Conservation (phyloP, 352 stramenopile genomes). For the Globisporangium lucens region DNA sequence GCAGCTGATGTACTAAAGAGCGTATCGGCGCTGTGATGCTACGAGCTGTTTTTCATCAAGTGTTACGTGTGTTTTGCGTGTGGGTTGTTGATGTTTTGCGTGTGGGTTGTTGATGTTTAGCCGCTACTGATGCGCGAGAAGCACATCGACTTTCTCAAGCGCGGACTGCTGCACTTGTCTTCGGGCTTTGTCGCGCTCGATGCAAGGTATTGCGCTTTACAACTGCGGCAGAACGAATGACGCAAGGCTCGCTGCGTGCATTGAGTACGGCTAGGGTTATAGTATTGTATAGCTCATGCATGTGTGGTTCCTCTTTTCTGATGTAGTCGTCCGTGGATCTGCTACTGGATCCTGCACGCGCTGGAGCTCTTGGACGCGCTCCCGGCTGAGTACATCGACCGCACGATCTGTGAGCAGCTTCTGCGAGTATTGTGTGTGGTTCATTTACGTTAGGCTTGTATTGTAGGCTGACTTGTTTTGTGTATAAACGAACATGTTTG, state of each 20-base stretch:
- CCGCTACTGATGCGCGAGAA: conserved; percentile 81
- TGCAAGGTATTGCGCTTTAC: conserved; percentile 47
- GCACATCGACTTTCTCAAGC: conserved; percentile 76
- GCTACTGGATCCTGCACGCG: conserved; percentile 97
- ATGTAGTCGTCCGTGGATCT: conserved; percentile 94
- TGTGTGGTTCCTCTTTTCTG: neutral
- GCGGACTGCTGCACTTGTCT: conserved; percentile 63
- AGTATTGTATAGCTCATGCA: neutral
- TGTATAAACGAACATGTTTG: neutral
- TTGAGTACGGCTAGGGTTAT: too few relatives aligned
- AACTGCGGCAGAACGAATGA: neutral
- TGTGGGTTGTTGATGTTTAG: conserved; percentile 13
- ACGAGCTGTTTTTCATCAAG: neutral
- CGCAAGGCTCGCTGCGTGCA: too few relatives aligned
- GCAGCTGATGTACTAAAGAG: neutral
- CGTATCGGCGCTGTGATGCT: neutral
- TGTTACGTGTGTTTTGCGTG: neutral
- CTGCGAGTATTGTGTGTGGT: neutral
- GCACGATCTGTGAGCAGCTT: conserved; percentile 33
- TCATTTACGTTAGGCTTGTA: neutral
- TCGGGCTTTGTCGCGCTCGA: conserved; percentile 90
- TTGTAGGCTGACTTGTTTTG: neutral
- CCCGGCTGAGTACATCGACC: conserved; percentile 32
- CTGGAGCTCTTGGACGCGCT: conserved; percentile 92
- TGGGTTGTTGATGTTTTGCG: neutral